Conservation (phyloP, 1,139 yeast species). For the Yamadazyma membranifaciens region DNA sequence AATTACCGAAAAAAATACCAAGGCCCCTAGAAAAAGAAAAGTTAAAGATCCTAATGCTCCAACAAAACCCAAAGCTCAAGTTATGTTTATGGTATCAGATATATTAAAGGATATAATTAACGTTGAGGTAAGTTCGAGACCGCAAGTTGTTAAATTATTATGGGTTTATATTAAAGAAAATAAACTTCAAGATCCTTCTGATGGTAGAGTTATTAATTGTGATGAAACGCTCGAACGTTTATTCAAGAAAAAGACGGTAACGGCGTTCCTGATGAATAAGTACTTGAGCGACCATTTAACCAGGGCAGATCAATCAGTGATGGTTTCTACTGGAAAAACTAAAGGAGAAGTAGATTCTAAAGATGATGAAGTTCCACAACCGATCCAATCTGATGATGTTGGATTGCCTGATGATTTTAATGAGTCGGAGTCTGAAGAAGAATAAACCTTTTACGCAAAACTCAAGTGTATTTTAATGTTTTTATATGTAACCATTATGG, state of each 20-base stretch:
- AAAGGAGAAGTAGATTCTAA: no score
- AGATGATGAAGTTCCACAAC: neutral
- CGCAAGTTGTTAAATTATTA: slow-evolving; percentile 67
- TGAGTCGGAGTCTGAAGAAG: no score
- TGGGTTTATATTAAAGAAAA: slow-evolving; percentile 74
- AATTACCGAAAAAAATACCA: slow-evolving; percentile 7
- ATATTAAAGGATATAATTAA: slow-evolving; percentile 48
- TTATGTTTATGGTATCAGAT: slow-evolving; percentile 35
- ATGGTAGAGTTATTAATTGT: slow-evolving; percentile 65
- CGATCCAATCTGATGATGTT: no score
- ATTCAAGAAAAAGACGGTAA: slow-evolving; percentile 55
- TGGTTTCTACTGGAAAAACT: neutral
- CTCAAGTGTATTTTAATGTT: no score
- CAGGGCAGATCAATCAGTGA: slow-evolving; percentile 7
- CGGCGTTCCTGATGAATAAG: slow-evolving; percentile 70
- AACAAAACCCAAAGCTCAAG: slow-evolving; percentile 3
- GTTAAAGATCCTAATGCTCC: slow-evolving; percentile 1
- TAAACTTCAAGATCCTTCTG: slow-evolving; percentile 66
- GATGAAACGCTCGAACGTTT: slow-evolving; percentile 60
- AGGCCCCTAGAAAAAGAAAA: slow-evolving; percentile 8
- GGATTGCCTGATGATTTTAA: no score
- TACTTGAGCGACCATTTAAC: slow-evolving; percentile 44
- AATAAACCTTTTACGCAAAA: no score
- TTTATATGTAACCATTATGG: no score
- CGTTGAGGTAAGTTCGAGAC: slow-evolving; percentile 48